phyloP scores from a whole-genome alignment of 2,329 filamentous ascomycete genomes.

The Colletotrichum karsti region DNA sequence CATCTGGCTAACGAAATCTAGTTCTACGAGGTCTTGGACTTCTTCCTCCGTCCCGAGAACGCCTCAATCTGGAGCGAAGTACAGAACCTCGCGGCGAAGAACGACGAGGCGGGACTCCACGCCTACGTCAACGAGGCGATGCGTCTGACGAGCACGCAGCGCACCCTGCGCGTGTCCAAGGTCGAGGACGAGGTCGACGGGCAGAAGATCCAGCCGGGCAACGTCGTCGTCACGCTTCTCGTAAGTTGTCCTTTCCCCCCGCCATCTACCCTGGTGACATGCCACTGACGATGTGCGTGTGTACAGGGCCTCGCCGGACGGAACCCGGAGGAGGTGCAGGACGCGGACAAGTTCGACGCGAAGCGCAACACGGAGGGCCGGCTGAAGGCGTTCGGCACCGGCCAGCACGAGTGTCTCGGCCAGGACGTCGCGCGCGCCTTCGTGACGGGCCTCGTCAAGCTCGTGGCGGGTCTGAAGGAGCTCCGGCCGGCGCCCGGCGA shows the following conservation, averaged over 20 bases:
- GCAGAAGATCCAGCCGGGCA: constrained; percentile 34
- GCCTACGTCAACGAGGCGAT: constrained; percentile 50
- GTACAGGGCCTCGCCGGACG: constrained; percentile 46
- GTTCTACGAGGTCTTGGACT: constrained; percentile 54
- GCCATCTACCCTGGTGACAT: background rate
- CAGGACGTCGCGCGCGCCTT: constrained; percentile 50
- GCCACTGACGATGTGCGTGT: constrained; percentile 2
- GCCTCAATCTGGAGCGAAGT: constrained; percentile 51
- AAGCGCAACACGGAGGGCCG: constrained; percentile 45
- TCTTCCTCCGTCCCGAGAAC: constrained; percentile 50
- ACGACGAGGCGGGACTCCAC: constrained; percentile 42
- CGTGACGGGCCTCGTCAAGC: constrained; percentile 50
- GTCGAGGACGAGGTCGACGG: constrained; percentile 38
- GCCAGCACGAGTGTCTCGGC: constrained; percentile 55
- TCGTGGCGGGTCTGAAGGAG: constrained; percentile 51
- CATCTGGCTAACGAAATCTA: constrained; percentile 25
- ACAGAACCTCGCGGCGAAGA: constrained; percentile 44
- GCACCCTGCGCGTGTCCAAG: constrained; percentile 44
- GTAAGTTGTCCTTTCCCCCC: constrained; percentile 37
- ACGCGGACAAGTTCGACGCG: constrained; percentile 50
- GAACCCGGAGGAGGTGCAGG: constrained; percentile 44
- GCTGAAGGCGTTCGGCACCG: constrained; percentile 54
- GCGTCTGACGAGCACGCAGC: constrained; percentile 48
- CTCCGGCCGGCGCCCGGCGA: constrained; percentile 54
- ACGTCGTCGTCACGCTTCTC: constrained; percentile 48